A percentile compares a stretch with the other conserved stretches of the same genome.
phyloP scores from a whole-genome alignment of 805 yeast genomes.

The Groenewaldozyma salmanticensis region DNA sequence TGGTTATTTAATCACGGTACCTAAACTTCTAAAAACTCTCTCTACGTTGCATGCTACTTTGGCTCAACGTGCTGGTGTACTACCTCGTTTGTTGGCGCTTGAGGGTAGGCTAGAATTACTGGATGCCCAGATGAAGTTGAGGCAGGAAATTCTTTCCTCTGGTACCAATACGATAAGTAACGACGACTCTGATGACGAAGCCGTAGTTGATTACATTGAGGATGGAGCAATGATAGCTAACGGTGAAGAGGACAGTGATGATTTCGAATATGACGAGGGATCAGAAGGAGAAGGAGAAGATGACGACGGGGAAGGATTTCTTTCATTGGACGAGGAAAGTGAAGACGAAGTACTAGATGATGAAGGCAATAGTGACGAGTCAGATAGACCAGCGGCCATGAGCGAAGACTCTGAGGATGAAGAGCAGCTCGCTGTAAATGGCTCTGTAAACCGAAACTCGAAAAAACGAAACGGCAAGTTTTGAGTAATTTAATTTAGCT shows the following conservation, averaged over 20 bases:
- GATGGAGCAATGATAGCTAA: conserved; percentile 35
- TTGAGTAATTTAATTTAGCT: too few relatives aligned
- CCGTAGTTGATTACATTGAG: conserved; percentile 29
- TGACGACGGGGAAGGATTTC: conserved; percentile 31
- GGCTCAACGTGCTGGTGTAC: conserved; percentile 41
- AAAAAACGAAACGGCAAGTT: too few relatives aligned
- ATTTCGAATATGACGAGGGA: conserved; percentile 20
- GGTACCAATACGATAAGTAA: neutral
- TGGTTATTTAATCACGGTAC: conserved; percentile 44
- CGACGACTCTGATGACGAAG: conserved; percentile 27
- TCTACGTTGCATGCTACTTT: conserved; percentile 51
- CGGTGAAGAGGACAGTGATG: conserved; percentile 37
- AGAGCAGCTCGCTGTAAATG: conserved; percentile 15
- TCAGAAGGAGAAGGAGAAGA: conserved; percentile 31
- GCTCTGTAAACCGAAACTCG: neutral
- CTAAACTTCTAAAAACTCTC: conserved; percentile 44
- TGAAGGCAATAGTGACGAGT: conserved; percentile 20
- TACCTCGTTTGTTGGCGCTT: conserved; percentile 63
- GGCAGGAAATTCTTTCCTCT: conserved; percentile 35
- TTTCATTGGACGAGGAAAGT: conserved; percentile 18
- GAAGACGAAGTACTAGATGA: conserved; percentile 23
- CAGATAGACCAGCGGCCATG: conserved; percentile 6
- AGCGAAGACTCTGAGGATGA: conserved; percentile 15
- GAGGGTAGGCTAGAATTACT: conserved; percentile 81
- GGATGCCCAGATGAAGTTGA: conserved; percentile 62